Evolutionary conservation across 129 eudicot species (phyloP), one percentile per base, ranked within the genome.

Genomic region (Tagetes erecta): DNA sequence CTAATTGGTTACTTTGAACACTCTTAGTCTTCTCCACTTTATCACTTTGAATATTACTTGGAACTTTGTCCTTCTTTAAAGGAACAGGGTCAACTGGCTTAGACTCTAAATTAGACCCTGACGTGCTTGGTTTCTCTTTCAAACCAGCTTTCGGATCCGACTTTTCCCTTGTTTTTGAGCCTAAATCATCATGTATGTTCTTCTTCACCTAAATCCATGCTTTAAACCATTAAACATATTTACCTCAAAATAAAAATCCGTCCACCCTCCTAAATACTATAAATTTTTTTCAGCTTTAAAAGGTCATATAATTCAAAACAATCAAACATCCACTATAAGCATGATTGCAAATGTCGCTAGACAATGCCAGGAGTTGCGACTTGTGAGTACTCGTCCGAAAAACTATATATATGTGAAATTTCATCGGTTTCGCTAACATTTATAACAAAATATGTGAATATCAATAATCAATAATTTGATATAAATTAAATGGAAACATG

Each of bases 171-270:
- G 42, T 76, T 64, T 82, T 73, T 6, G 58, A 49, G 62, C 71
- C 80, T 62, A 53, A 56, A 72, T 11, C 82, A 60, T 40, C 75
- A 30, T 34, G 52, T 52, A 74, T 12, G 37, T 42, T 65, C 70
- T 71, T 82, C 71, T 81, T 76, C 52, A 65, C 88, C 88, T 83
- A 81, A 72, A 68, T 64, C 31, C 30, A 42, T 9, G 58, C 49
- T 67, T 72, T 36, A 36, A 40, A 0, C 56, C 81, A 71, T 60
- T 59, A 35, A 46, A 39, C 27, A 20, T 20, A 20, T 20, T 20
- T 20, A 35, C 7, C n/a, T 52, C 36, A 49, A 30, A n/a, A 41
- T 34, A 35, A 44, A 10, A 44, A 44, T 1, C 49, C 9, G 9
- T 10, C 49, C 49, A 44, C 49, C 49, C 27, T 20, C 49, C 49